Conservation (phyloP, 768 basidiomycete species). For the Vishniacozyma victoriae region DNA sequence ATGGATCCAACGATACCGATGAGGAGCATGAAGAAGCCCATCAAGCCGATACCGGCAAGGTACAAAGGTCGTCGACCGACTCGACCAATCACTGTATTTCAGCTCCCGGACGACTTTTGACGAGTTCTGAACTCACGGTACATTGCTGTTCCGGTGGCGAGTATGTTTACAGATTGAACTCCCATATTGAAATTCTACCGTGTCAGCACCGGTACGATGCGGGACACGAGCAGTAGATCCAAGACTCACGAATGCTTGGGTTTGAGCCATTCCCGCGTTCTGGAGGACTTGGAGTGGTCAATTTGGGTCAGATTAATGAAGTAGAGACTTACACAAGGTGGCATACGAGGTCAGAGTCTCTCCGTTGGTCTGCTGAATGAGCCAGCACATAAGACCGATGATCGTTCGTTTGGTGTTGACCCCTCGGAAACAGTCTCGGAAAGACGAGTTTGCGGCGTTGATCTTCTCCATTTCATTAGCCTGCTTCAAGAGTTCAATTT, state of each 20-base stretch:
- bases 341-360: not conserved
- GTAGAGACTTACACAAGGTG: too few relatives aligned
- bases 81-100: slow-evolving; percentile 13
- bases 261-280: slow-evolving; percentile 18
- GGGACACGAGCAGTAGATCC: too few relatives aligned
- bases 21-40: slow-evolving; percentile 14
- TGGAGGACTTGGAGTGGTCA: slow-evolving; percentile 24
- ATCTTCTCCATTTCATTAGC: slow-evolving; percentile 31
- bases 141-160: slow-evolving; percentile 15
- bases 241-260: slow-evolving; percentile 20
- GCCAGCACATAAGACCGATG: not conserved
- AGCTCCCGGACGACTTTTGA: too few relatives aligned
- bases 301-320: slow-evolving; percentile 6
- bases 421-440: slow-evolving; percentile 25
- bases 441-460: slow-evolving; percentile 14
- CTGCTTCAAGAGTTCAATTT: slow-evolving; percentile 33
- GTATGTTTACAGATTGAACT: slow-evolving; percentile 19
- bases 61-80: slow-evolving; percentile 27
- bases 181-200: slow-evolving; percentile 23
- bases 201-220: too few relatives aligned
- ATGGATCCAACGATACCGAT: slow-evolving; percentile 28
- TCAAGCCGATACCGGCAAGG: slow-evolving; percentile 16
- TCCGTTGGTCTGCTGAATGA: slow-evolving; percentile 1
- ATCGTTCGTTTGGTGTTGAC: slow-evolving; percentile 32
- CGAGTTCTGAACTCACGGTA: slow-evolving; percentile 8